Evolutionary conservation across 768 basidiomycete species (phyloP), one percentile per base, ranked within the genome.

Genomic region (Panellus pusillus): DNA sequence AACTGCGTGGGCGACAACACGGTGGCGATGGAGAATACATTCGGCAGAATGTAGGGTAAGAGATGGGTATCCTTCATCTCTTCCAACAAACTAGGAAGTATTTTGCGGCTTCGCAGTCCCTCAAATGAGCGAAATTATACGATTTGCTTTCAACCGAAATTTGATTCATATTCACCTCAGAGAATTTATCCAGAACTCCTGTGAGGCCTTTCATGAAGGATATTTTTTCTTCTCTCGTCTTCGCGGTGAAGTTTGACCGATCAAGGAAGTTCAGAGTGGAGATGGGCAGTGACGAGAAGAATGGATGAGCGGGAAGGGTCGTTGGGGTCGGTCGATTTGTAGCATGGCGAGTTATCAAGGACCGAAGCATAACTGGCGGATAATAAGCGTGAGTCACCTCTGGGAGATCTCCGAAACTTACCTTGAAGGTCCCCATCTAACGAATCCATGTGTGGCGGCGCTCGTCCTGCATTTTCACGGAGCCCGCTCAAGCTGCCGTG

Each of bases 41-140:
- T 97, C 7, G 97, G 97, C 9, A 99, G 76, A 58, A 99, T 90
- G 70, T 96, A 95, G 11, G 97, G 97, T 52, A 99, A 74, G 4
- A 99, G 81, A 62, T 92, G 85, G 4, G 80, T 84, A 65, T 99
- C 97, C 78, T 98, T 96, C 91, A 93, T 93, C 88, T 98, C 96
- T 72, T 98, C 97, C 11, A 99, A 74, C 15, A 99, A 77, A 24
- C 91, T 87, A 11, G 95, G 94, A 35, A 99, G 74, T 44, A 98
- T 89, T 67, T 98, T 98, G 19, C 94, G 81, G 50, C 79, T 87
- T 47, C 86, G 80, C 50, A 98, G 74, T 14, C 93, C 88, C 62
- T 24, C 24, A 24, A 24, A 24, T 24, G 24, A 24, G 24, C 24
- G 24, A 24, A 24, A 24, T 24, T 24, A 24, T 24, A 24, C 24